phyloP scores from a whole-genome alignment of 257 asterid genomes.

The Orobanche coerulescens region DNA sequence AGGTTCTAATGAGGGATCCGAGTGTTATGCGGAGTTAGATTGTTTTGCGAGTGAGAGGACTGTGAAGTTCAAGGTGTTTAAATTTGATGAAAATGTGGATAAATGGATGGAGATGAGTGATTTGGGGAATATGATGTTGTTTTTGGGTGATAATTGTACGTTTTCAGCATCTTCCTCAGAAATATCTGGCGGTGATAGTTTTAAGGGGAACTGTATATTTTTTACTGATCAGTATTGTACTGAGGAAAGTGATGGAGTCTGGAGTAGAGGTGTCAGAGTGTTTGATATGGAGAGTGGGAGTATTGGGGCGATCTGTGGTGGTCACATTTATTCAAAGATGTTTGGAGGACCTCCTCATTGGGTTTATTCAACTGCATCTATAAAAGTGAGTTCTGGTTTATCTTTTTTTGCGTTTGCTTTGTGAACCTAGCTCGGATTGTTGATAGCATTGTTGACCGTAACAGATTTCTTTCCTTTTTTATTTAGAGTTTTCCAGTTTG shows the following conservation, averaged over 20 bases:
- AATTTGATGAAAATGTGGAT: slow-evolving; percentile 40
- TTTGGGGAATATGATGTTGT: slow-evolving; percentile 64
- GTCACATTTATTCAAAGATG: slow-evolving; percentile 40
- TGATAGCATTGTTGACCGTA: neutral
- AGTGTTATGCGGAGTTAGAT: slow-evolving; percentile 66
- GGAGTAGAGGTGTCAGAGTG: slow-evolving; percentile 48
- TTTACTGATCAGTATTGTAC: slow-evolving; percentile 47
- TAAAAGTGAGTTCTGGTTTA: slow-evolving; percentile 44
- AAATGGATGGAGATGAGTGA: slow-evolving; percentile 52
- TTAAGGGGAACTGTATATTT: slow-evolving; percentile 60
- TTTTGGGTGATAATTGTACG: slow-evolving; percentile 70
- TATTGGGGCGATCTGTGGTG: slow-evolving; percentile 45
- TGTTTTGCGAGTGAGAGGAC: slow-evolving; percentile 63
- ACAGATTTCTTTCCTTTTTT: slow-evolving; percentile 4
- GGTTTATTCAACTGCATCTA: slow-evolving; percentile 40
- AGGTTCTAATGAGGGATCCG: slow-evolving; percentile 49
- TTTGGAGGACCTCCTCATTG: slow-evolving; percentile 93
- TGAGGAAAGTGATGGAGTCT: slow-evolving; percentile 47
- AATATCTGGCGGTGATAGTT: slow-evolving; percentile 24
- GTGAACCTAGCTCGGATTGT: neutral
- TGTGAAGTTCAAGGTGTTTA: slow-evolving; percentile 65
- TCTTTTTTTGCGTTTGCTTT: neutral
- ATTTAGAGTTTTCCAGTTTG: slow-evolving; percentile 5
- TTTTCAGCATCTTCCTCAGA: slow-evolving; percentile 58
- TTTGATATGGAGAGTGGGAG: slow-evolving; percentile 64